Percentiles rank a stretch among this genome's conserved stretches.
Evolutionary conservation across 2,329 filamentous ascomycete species (phyloP).

Genomic region (Coniochaeta prunicola): DNA sequence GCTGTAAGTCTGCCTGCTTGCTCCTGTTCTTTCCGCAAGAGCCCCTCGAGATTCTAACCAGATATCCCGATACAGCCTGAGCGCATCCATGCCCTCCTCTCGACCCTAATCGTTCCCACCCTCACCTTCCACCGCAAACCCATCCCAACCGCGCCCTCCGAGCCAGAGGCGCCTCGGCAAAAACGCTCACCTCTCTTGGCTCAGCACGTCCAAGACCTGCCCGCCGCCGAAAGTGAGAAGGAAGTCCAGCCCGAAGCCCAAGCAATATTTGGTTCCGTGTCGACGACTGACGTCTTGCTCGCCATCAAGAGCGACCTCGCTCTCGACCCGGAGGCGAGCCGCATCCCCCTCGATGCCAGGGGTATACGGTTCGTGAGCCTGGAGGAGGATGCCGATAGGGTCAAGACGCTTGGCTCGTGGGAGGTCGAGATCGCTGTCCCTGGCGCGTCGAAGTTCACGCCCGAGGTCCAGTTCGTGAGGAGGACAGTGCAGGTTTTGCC

Average conservation of each 20-base stretch:
- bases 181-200: constrained; percentile 16
- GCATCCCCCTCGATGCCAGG: constrained; percentile 25
- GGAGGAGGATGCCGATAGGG: constrained; percentile 25
- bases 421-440: constrained; percentile 27
- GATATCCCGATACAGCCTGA: constrained; percentile 20
- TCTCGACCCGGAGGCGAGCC: constrained; percentile 22
- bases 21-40: background rate
- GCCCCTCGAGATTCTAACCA: background rate
- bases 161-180: constrained; percentile 12
- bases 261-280: constrained; percentile 36
- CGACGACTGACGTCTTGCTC: constrained; percentile 26
- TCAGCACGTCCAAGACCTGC: constrained; percentile 5
- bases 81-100: constrained; percentile 25
- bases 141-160: constrained; percentile 15
- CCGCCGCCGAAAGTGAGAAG: background rate
- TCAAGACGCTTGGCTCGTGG: constrained; percentile 33
- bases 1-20: constrained; percentile 5
- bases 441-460: constrained; percentile 10
- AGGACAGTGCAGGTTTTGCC: constrained; percentile 26
- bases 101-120: constrained; percentile 24
- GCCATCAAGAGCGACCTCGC: constrained; percentile 25
- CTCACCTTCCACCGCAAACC: constrained; percentile 31
- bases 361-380: constrained; percentile 24
- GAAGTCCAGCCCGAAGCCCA: constrained; percentile 2
- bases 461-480: constrained; percentile 20